A percentile compares a stretch with the other conserved stretches of the same genome.
Evolutionary conservation across 768 basidiomycete genomes (phyloP).

Genomic region (Rubroboletus satanas): DNA sequence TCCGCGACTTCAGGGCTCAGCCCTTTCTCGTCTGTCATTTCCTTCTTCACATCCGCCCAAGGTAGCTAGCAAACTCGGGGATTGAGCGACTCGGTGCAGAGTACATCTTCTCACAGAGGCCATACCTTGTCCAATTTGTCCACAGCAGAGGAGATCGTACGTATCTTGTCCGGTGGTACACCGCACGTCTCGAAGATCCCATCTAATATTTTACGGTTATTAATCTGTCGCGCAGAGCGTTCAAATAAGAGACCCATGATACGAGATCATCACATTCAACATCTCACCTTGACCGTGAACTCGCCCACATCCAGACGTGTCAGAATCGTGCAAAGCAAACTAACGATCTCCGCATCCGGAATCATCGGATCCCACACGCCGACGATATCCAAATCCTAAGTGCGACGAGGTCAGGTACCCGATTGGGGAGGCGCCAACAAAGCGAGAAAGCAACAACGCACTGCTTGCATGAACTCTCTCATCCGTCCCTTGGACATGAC

Average conservation of each 20-base stretch:
- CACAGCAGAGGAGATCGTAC: slow-evolving; percentile 91
- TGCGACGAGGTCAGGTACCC: background rate
- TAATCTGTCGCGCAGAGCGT: slow-evolving; percentile 52
- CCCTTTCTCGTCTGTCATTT: slow-evolving; percentile 97
- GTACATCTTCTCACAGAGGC: background rate
- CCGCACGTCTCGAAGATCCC: slow-evolving; percentile 97
- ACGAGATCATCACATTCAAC: background rate
- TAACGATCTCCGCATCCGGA: slow-evolving; percentile 89
- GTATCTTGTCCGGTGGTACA: slow-evolving; percentile 84
- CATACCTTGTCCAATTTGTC: slow-evolving; percentile 96
- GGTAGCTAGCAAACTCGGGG: slow-evolving; percentile 49
- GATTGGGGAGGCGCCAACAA: background rate
- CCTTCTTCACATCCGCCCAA: slow-evolving; percentile 89
- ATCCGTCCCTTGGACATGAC: slow-evolving; percentile 98
- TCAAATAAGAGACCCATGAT: background rate
- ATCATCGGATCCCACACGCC: slow-evolving; percentile 96
- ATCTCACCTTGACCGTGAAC: slow-evolving; percentile 84
- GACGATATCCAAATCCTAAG: slow-evolving; percentile 93
- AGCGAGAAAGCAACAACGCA: slow-evolving; percentile 35
- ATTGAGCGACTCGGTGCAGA: background rate
- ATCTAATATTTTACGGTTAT: slow-evolving; percentile 95
- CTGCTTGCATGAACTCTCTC: slow-evolving; percentile 98
- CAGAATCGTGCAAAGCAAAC: slow-evolving; percentile 76
- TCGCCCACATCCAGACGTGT: slow-evolving; percentile 86
- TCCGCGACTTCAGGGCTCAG: slow-evolving; percentile 78